Evolutionary conservation across 2,329 filamentous ascomycete species (phyloP).

Genomic region (Cadophora sp.): DNA sequence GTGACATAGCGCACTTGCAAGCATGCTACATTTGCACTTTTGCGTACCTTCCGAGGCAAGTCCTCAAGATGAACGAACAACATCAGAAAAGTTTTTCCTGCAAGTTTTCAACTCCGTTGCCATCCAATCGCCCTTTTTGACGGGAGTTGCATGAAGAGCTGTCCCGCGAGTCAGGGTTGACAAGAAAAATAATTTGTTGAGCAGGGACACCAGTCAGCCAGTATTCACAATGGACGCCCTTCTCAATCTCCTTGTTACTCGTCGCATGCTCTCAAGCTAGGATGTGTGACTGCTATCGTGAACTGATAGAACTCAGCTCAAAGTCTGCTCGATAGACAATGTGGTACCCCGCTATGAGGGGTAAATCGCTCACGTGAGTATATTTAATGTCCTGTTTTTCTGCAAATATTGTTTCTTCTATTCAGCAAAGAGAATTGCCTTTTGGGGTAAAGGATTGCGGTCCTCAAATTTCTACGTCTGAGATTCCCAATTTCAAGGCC

Average conservation of each 20-base stretch:
- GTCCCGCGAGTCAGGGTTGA: not conserved
- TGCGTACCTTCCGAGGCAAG: not conserved
- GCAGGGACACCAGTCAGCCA: not conserved
- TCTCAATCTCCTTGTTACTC: not conserved
- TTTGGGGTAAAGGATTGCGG: no score
- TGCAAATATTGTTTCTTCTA: no score
- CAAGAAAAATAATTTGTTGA: not conserved
- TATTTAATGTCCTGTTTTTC: no score
- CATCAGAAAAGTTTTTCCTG: conserved; percentile 4
- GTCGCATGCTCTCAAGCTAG: no score
- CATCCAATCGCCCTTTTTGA: no score
- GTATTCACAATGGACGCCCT: not conserved
- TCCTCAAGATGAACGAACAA: not conserved
- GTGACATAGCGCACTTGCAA: not conserved
- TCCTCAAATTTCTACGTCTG: no score
- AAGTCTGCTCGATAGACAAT: no score
- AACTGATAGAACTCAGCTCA: not conserved
- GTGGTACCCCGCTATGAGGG: no score
- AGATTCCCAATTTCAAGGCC: no score
- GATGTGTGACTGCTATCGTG: no score
- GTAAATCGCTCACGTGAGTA: no score
- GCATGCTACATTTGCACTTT: not conserved
- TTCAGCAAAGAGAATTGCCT: no score
- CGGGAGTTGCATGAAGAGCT: not conserved
- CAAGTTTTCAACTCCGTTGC: not conserved